A percentile compares a stretch with the other conserved stretches of the same genome.
Conservation (phyloP, 2,329 filamentous ascomycete genomes). For the Stenocarpella maydis region DNA sequence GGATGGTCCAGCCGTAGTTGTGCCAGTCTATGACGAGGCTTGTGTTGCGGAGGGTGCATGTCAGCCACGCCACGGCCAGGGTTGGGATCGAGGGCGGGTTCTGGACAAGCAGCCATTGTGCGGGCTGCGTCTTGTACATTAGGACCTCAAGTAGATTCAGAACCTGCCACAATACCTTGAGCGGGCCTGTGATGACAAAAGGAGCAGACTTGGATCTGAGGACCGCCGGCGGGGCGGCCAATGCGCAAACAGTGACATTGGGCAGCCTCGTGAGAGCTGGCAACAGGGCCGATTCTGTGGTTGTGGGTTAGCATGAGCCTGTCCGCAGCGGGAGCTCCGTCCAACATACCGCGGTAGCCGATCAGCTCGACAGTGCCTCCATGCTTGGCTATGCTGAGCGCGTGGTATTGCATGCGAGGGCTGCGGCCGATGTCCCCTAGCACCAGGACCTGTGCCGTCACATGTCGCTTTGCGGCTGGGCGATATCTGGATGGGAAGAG, state of each 20-base stretch:
- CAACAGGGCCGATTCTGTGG: slow-evolving; percentile 69
- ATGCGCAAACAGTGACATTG: slow-evolving; percentile 74
- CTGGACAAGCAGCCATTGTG: slow-evolving; percentile 87
- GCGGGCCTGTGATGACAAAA: slow-evolving; percentile 79
- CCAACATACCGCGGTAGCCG: slow-evolving; percentile 78
- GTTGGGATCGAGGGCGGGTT: slow-evolving; percentile 97
- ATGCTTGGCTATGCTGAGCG: slow-evolving; percentile 85
- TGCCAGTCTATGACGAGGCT: slow-evolving; percentile 95
- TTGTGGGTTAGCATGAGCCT: slow-evolving; percentile 23
- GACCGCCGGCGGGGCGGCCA: slow-evolving; percentile 71
- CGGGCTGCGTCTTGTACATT: slow-evolving; percentile 76
- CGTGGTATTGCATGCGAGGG: slow-evolving; percentile 98
- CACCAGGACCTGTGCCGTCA: slow-evolving; percentile 80
- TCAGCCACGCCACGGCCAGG: slow-evolving; percentile 75
- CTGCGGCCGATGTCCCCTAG: slow-evolving; percentile 95
- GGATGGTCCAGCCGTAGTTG: slow-evolving; percentile 96
- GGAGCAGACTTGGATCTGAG: slow-evolving; percentile 75
- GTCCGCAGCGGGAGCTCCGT: background rate
- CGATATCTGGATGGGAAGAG: slow-evolving; percentile 46
- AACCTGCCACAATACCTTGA: slow-evolving; percentile 88
- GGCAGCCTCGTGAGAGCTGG: slow-evolving; percentile 76
- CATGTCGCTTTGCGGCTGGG: slow-evolving; percentile 34
- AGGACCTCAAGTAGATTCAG: slow-evolving; percentile 75
- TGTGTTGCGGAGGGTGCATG: slow-evolving; percentile 80
- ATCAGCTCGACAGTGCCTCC: slow-evolving; percentile 84